These are phyloP conservation scores for Nigrospora sphaerica DNA, from an alignment of 2,329 filamentous ascomycete genomes.

Conservation along the genomic window DNA sequence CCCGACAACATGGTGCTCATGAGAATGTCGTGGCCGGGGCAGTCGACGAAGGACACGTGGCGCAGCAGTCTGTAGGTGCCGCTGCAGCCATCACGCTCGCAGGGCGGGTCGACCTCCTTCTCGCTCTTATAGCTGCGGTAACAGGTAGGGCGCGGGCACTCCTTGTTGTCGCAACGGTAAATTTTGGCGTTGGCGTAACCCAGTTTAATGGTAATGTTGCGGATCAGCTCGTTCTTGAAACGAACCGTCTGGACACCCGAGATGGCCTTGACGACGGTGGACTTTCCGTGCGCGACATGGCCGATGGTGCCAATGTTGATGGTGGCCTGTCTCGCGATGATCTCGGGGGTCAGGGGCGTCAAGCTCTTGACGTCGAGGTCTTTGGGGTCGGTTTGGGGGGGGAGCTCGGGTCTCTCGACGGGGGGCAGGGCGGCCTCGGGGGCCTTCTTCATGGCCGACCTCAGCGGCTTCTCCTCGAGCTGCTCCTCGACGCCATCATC, in stretches of 20 bases:
- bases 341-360: slow-evolving; percentile 85
- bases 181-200: slow-evolving; percentile 99
- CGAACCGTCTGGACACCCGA: slow-evolving; percentile 97
- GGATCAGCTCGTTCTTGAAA: slow-evolving; percentile 99
- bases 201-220: slow-evolving; percentile 99
- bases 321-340: slow-evolving; percentile 94
- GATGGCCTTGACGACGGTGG: slow-evolving; percentile 97
- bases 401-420: slow-evolving; percentile 44
- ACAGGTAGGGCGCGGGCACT: slow-evolving; percentile 90
- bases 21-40: slow-evolving; percentile 99
- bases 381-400: slow-evolving; percentile 88
- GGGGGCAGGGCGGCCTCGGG: slow-evolving; percentile 50
- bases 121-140: slow-evolving; percentile 98
- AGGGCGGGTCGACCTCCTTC: slow-evolving; percentile 95
- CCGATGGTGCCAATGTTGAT: slow-evolving; percentile 99
- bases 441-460: slow-evolving; percentile 81
- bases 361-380: slow-evolving; percentile 77
- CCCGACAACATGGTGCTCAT: slow-evolving; percentile 99
- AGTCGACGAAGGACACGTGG: slow-evolving; percentile 97
- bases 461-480: slow-evolving; percentile 59
- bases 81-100: slow-evolving; percentile 84
- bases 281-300: slow-evolving; percentile 98
- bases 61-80: slow-evolving; percentile 84
- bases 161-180: slow-evolving; percentile 92
- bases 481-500: slow-evolving; percentile 49